These are phyloP conservation scores for Rehmannia glutinosa DNA, from an alignment of 257 asterid genomes.

Conservation along the genomic window DNA sequence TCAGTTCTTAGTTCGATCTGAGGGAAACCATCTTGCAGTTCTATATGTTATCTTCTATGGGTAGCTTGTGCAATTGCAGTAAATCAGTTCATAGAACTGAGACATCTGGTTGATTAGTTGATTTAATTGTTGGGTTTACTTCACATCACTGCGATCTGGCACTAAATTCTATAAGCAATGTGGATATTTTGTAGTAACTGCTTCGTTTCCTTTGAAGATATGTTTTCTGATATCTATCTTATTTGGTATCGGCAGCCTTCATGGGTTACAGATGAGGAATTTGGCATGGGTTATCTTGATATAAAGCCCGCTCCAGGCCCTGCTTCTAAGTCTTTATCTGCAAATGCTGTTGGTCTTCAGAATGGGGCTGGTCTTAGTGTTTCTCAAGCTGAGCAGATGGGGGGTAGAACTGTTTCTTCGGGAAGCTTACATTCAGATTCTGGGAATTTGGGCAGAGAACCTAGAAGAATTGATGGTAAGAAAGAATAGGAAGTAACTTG, in stretches of 20 bases:
- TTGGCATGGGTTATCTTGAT: slow-evolving; percentile 97
- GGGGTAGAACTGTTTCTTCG: slow-evolving; percentile 42
- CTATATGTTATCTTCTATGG: slow-evolving; percentile 4
- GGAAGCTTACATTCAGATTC: slow-evolving; percentile 53
- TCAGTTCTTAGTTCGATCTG: neutral
- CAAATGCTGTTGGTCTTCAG: slow-evolving; percentile 46
- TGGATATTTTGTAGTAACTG: neutral
- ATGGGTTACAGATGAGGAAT: slow-evolving; percentile 99
- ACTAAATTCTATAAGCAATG: slow-evolving; percentile 5
- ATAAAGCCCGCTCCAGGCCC: slow-evolving; percentile 70
- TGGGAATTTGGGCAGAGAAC: slow-evolving; percentile 52
- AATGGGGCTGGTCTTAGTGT: slow-evolving; percentile 51
- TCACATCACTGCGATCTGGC: slow-evolving; percentile 10
- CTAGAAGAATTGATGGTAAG: slow-evolving; percentile 67
- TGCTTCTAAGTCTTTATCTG: slow-evolving; percentile 53
- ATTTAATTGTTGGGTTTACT: slow-evolving; percentile 11
- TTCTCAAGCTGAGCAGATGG: slow-evolving; percentile 57
- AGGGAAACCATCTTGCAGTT: neutral
- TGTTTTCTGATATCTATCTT: slow-evolving; percentile 6
- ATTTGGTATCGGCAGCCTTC: slow-evolving; percentile 57
- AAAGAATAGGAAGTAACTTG: slow-evolving; percentile 36
- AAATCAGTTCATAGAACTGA: neutral
- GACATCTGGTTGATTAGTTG: slow-evolving; percentile 10
- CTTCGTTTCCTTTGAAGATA: neutral
- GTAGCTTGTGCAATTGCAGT: neutral